These are phyloP conservation scores for Linnemannia schmuckeri DNA, from an alignment of 192 early-diverging fungal genomes.

Conservation along the genomic window DNA sequence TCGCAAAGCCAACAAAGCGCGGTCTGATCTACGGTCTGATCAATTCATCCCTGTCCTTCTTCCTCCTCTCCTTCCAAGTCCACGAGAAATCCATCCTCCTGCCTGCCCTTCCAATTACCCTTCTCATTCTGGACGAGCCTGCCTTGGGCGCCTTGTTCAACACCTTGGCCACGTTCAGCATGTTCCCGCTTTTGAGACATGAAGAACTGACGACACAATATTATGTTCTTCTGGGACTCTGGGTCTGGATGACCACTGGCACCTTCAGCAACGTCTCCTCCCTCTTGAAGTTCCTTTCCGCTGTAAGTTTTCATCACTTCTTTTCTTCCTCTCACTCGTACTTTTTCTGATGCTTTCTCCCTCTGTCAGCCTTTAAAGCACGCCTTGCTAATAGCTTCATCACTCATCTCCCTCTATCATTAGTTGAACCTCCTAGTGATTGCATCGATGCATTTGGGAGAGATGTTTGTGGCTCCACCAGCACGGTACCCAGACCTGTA, in stretches of 20 bases:
- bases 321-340: constrained; percentile 17
- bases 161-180: constrained; percentile 83
- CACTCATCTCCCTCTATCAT: neutral
- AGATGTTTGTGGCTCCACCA: constrained; percentile 76
- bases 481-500: constrained; percentile 84
- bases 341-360: neutral
- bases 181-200: constrained; percentile 88
- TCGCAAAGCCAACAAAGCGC: constrained; percentile 64
- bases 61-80: constrained; percentile 97
- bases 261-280: constrained; percentile 20
- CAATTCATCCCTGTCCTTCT: constrained; percentile 89
- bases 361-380: neutral
- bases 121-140: constrained; percentile 81
- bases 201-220: constrained; percentile 84
- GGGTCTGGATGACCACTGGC: constrained; percentile 72
- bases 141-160: constrained; percentile 74
- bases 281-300: constrained; percentile 31
- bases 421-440: constrained; percentile 44
- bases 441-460: constrained; percentile 63
- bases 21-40: constrained; percentile 79
- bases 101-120: constrained; percentile 80
- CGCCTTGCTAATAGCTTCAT: no score
- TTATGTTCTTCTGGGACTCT: constrained; percentile 75
- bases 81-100: constrained; percentile 98
- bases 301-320: constrained; percentile 39